phyloP scores from a whole-genome alignment of 1,139 yeast genomes.

The Candida glucosophila region DNA sequence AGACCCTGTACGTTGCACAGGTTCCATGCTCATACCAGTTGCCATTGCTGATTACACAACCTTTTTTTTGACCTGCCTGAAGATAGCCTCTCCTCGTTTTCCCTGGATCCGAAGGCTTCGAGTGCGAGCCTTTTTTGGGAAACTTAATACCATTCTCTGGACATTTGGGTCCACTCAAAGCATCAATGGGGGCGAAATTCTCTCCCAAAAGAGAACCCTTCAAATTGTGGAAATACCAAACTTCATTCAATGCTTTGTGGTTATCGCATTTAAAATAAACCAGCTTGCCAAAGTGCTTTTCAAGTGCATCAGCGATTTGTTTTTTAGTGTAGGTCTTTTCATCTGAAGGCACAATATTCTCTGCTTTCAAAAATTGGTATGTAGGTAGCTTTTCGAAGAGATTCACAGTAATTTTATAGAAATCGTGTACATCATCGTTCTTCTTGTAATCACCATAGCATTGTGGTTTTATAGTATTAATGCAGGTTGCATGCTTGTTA shows the following conservation, averaged over 20 bases:
- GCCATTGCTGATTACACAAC: conserved; percentile 81
- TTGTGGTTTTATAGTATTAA: conserved; percentile 63
- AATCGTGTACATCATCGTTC: conserved; percentile 69
- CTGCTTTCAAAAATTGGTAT: conserved; percentile 52
- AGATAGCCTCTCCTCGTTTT: conserved; percentile 26
- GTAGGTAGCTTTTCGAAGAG: conserved; percentile 64
- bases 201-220: conserved; percentile 68
- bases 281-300: conserved; percentile 46
- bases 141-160: conserved; percentile 64
- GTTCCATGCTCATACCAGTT: conserved; percentile 78
- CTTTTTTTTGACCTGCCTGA: conserved; percentile 46
- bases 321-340: conserved; percentile 53
- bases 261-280: conserved; percentile 71
- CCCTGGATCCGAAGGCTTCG: conserved; percentile 27
- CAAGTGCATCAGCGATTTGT: conserved; percentile 59
- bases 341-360: conserved; percentile 63
- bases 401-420: conserved; percentile 56
- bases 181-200: conserved; percentile 55
- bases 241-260: conserved; percentile 68
- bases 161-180: conserved; percentile 51
- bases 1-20: conserved; percentile 64
- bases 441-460: conserved; percentile 50
- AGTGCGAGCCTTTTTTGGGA: conserved; percentile 51
- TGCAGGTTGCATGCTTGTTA: conserved; percentile 93
- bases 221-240: conserved; percentile 84